Conservation (phyloP, 441 rosid species). For the Erodium chrysanthum region DNA sequence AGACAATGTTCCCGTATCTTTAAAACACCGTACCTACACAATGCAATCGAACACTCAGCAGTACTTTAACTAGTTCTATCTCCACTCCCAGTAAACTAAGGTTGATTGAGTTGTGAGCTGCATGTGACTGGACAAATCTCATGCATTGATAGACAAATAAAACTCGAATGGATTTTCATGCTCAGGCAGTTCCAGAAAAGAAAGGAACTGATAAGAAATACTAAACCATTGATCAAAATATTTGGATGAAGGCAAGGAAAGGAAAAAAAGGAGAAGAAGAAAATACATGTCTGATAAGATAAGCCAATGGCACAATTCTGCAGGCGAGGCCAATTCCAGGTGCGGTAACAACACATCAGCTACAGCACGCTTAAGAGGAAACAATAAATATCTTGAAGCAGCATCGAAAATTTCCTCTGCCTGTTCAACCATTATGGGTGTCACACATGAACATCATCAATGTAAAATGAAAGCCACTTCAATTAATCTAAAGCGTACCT, state of each 20-base stretch:
- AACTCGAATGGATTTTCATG: neutral
- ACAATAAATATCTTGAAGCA: constrained; percentile 81
- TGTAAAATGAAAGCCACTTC: neutral
- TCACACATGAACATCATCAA: constrained; percentile 12
- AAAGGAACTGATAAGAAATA: neutral
- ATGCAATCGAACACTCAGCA: constrained; percentile 11
- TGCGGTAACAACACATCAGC: constrained; percentile 83
- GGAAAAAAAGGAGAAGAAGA: constrained; percentile 9
- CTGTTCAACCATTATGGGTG: constrained; percentile 31
- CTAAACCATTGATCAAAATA: constrained; percentile 6
- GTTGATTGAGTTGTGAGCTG: neutral
- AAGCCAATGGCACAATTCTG: constrained; percentile 84
- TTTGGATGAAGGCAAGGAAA: neutral
- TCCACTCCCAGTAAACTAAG: neutral
- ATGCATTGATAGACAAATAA: neutral
- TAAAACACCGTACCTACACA: constrained; percentile 71
- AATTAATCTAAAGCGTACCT: constrained; percentile 30
- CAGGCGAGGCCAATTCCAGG: constrained; percentile 67
- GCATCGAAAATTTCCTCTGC: constrained; percentile 94
- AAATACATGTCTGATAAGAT: constrained; percentile 77
- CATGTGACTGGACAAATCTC: neutral
- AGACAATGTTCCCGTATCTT: constrained; percentile 84
- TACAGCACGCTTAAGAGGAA: constrained; percentile 91
- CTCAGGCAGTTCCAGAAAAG: neutral
- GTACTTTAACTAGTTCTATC: neutral